Base-by-base conservation (phyloP, 148 eudicot genomes). In the Dianthus caryophyllus region DNA sequence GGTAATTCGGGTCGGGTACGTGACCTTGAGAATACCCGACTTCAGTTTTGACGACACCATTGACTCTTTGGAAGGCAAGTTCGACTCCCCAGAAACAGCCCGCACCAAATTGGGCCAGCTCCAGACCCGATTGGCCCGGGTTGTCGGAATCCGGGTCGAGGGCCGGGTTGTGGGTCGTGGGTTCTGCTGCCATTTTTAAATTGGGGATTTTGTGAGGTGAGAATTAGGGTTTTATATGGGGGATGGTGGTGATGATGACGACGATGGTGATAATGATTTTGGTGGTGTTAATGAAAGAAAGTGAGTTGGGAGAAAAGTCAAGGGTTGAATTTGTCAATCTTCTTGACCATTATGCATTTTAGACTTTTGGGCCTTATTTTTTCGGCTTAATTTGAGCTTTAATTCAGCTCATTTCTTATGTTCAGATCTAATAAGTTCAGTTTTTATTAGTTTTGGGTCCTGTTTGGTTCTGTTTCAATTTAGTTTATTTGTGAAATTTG, bases 21-120 rank as follows among this genome's bases (percentile, higher is more conserved):
- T 88, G 80, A 26, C 98, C 98, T 79, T 90, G 96, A 4, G 98
- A 85, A 65, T 94, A 94, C 16, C 92, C 98, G 20, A 90, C 98
- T 73, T 94, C 97, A 5, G 92, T 94, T 62, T 85, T 82, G 31
- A 81, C 81, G 16, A 94, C 99, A 4, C 99, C 99, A 31, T 71
- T 66, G 9, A 90, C 43, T 10, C 99, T 83, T 76, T 90, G 99
- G 61, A 84, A 94, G 0, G 90, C 82, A 12, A 94, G 71, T 69
- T 94, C 99, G n/a, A 94, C 96, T 0, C 99, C 85, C 99, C 99
- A 94, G 76, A 94, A 94, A 69, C 99, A 94, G 0, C 99, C 99
- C 2, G 99, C 97, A 14, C 75, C 99, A 70, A 94, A 90, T 30
- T 86, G 96, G 44, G 99, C 97, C 16, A 94, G 66, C 60, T 90